Base-by-base conservation (phyloP, 164 flowering plant genomes). In the Chloranthus sessilifolius region DNA sequence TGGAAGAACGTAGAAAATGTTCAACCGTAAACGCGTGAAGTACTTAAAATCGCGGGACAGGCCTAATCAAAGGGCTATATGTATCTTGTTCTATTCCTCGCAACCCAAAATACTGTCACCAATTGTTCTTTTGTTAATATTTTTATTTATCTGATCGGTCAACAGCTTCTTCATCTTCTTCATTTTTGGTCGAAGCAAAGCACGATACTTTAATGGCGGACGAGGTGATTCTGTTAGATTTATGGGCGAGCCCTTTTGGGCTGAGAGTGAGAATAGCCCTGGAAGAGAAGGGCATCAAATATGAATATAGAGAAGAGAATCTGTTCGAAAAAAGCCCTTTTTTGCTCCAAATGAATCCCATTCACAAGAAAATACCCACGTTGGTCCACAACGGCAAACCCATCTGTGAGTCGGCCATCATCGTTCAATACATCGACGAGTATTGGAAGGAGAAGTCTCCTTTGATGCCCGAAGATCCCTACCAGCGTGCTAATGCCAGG, bases 201-300 rank as follows among this genome's bases (percentile, higher is more conserved):
- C n/a, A n/a, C n/a, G n/a, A n/a, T n/a, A n/a, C n/a, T n/a, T n/a
- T n/a, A 47, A 69, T 69, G 74, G 64, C 33, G 2, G 42, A 53
- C 16, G 56, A 61, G 23, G 50, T 74, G 23, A 17, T 50, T 39
- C 54, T 74, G 1, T 24, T 70, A 43, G 60, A 62, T 30, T 43
- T 25, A 29, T 70, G 60, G 58, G 15, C 63, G 4, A 70, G 70
- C 20, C 44, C 62, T 5, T 69, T 55, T 47, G 74, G 72, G 10
- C 61, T 59, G 69, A 63, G 72, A 47, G 75, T 40, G 10, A 64
- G 61, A 59, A 41, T 67, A 2, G 72, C 78, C 3, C 33, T 70
- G 19, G 68, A 52, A 4, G 65, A 58, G 29, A 74, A 70, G 42
- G 70, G 63, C 2, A 39, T 74, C 12, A 11, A 61, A 22, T 69